phyloP scores from a whole-genome alignment of 176 grass and related monocot genomes.

The Hsuehochloa calcarea region DNA sequence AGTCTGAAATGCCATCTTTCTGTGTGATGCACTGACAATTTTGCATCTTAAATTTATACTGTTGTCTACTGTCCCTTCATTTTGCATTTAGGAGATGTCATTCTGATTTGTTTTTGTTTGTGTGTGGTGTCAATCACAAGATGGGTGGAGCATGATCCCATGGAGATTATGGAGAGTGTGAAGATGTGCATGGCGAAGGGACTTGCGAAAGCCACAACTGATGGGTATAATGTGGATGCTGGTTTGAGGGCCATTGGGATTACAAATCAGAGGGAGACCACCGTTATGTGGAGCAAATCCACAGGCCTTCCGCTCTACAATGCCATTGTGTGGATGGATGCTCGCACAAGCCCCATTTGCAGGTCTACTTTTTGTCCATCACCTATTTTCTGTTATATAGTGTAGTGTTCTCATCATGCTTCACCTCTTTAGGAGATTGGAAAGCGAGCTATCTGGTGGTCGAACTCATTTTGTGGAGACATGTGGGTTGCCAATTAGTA shows the following conservation, averaged over 20 bases:
- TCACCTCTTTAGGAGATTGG: conserved; percentile 59
- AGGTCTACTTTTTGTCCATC: conserved; percentile 33
- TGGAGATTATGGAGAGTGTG: conserved; percentile 84
- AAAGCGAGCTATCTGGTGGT: conserved; percentile 70
- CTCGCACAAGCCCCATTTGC: conserved; percentile 84
- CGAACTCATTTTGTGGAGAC: conserved; percentile 76
- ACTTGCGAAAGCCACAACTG: conserved; percentile 53
- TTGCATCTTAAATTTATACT: not conserved
- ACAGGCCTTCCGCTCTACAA: conserved; percentile 84
- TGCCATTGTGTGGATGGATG: conserved; percentile 99
- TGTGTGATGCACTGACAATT: not conserved
- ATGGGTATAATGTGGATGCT: conserved; percentile 48
- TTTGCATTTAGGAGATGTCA: not conserved
- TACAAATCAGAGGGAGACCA: conserved; percentile 96
- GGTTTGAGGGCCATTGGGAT: conserved; percentile 77
- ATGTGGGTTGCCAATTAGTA: conserved; percentile 84
- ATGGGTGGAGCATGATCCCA: conserved; percentile 97
- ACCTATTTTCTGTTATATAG: not conserved
- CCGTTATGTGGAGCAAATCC: conserved; percentile 90
- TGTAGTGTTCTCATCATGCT: not conserved
- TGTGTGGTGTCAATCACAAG: conserved; percentile 34
- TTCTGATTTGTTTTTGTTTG: not conserved
- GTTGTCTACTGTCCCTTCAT: not conserved
- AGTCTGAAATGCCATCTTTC: not conserved
- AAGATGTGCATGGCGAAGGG: conserved; percentile 61